phyloP scores from a whole-genome alignment of 1,284 basidiomycete species.

The Heterobasidion occidentale region DNA sequence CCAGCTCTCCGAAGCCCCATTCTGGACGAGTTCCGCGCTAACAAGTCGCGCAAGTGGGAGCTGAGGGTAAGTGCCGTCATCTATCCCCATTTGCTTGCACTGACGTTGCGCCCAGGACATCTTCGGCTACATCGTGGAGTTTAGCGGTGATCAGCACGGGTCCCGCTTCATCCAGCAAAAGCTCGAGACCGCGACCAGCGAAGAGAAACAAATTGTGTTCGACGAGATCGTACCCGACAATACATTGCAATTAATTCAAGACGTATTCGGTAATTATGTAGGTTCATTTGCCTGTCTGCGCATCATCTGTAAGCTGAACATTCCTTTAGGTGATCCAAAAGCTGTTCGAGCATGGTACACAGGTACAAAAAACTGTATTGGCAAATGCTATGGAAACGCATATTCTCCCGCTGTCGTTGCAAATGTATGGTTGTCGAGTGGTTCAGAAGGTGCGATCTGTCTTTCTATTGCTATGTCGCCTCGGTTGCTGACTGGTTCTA shows the following conservation, averaged over 20 bases:
- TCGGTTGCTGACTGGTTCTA: slow-evolving; percentile 6
- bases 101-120: slow-evolving; percentile 57
- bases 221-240: slow-evolving; percentile 83
- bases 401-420: slow-evolving; percentile 72
- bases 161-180: slow-evolving; percentile 88
- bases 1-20: slow-evolving; percentile 54
- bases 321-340: slow-evolving; percentile 81
- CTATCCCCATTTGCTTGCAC: neutral
- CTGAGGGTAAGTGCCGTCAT: slow-evolving; percentile 42
- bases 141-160: slow-evolving; percentile 91
- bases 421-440: slow-evolving; percentile 96
- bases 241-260: slow-evolving; percentile 77
- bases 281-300: slow-evolving; percentile 15
- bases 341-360: slow-evolving; percentile 85
- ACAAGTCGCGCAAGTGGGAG: slow-evolving; percentile 77
- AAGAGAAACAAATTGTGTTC: slow-evolving; percentile 81
- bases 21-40: slow-evolving; percentile 81
- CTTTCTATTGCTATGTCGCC: slow-evolving; percentile 1
- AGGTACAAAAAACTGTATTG: slow-evolving; percentile 67
- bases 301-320: slow-evolving; percentile 4
- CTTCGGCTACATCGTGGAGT: slow-evolving; percentile 83
- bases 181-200: slow-evolving; percentile 66
- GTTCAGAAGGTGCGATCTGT: slow-evolving; percentile 66
- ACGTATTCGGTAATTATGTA: slow-evolving; percentile 97
- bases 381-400: slow-evolving; percentile 76